These are phyloP conservation scores for Endoconidiophora polonica DNA, from an alignment of 2,329 filamentous ascomycete genomes.

Conservation along the genomic window DNA sequence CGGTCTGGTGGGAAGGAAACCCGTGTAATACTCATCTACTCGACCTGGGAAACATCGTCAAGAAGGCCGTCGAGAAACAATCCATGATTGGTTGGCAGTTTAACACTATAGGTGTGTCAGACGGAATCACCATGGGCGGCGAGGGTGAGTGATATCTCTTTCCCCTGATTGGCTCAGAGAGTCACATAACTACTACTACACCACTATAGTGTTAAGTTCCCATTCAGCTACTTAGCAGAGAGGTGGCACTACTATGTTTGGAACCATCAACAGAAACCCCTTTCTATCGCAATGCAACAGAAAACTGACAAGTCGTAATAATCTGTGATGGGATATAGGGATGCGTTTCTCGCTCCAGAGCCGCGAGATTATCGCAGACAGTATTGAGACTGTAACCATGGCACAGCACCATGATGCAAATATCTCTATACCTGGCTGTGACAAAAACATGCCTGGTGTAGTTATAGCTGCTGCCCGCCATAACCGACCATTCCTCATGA, in stretches of 20 bases:
- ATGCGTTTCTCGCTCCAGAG: constrained; percentile 90
- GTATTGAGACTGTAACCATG: constrained; percentile 82
- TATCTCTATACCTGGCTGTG: constrained; percentile 82
- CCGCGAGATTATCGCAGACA: constrained; percentile 84
- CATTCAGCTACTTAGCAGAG: too few species aligned
- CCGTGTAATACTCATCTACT: constrained; percentile 49
- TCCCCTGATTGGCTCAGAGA: too few species aligned
- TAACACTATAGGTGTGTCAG: constrained; percentile 75
- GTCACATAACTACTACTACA: background rate
- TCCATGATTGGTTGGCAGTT: constrained; percentile 92
- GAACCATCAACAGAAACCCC: too few species aligned
- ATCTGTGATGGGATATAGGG: constrained; percentile 29
- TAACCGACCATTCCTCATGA: constrained; percentile 86
- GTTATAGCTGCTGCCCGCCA: constrained; percentile 82
- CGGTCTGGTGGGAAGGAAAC: constrained; percentile 96
- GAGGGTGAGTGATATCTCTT: constrained; percentile 41
- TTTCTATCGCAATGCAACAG: too few species aligned
- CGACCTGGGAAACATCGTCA: constrained; percentile 75
- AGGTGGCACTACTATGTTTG: too few species aligned
- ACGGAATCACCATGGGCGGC: constrained; percentile 89
- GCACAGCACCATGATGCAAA: constrained; percentile 88
- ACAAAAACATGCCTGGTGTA: constrained; percentile 95
- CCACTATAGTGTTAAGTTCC: too few species aligned
- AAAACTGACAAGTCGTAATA: too few species aligned
- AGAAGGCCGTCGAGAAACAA: constrained; percentile 61